A percentile compares a stretch with the other conserved stretches of the same genome.
phyloP scores from a whole-genome alignment of 2,329 filamentous ascomycete species.

The Cladosporium sp. region DNA sequence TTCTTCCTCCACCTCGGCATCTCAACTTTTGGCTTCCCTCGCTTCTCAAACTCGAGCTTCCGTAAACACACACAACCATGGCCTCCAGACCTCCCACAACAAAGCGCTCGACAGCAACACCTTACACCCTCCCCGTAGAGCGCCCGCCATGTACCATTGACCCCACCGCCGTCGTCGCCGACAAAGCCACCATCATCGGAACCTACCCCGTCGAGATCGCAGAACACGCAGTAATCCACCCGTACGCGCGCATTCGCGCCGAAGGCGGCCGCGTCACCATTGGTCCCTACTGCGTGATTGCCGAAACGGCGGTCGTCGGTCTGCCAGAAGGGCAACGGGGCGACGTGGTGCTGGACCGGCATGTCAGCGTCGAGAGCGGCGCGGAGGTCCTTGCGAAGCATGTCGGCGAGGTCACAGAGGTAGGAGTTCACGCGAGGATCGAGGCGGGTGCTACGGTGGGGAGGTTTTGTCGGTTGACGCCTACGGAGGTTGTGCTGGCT shows the following conservation, averaged over 20 bases:
- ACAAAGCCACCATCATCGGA: conserved; percentile 59
- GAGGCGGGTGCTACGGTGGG: conserved; percentile 46
- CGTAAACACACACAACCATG: conserved; percentile 8
- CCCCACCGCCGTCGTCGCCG: conserved; percentile 49
- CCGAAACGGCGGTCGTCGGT: conserved; percentile 59
- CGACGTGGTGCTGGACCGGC: conserved; percentile 42
- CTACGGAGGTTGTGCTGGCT: conserved; percentile 38
- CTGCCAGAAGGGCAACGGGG: conserved; percentile 27
- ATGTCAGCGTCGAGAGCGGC: conserved; percentile 47
- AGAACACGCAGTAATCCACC: conserved; percentile 79
- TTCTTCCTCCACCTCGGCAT: conserved; percentile 7
- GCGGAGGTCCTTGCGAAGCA: conserved; percentile 40
- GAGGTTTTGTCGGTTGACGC: conserved; percentile 48
- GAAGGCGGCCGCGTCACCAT: conserved; percentile 45
- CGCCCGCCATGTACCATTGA: conserved; percentile 47
- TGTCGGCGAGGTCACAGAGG: conserved; percentile 33
- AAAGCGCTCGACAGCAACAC: conserved; percentile 20
- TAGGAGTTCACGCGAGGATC: conserved; percentile 35
- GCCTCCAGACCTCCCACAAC: conserved; percentile 13
- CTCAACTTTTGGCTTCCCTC: neutral
- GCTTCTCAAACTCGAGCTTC: neutral
- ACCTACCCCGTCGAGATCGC: conserved; percentile 76
- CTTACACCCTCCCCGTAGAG: conserved; percentile 15
- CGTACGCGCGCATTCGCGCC: conserved; percentile 61
- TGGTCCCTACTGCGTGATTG: conserved; percentile 66